These are phyloP conservation scores for Naegleria gruberi DNA, from an alignment of 208 protist genomes.

Conservation along the genomic window DNA sequence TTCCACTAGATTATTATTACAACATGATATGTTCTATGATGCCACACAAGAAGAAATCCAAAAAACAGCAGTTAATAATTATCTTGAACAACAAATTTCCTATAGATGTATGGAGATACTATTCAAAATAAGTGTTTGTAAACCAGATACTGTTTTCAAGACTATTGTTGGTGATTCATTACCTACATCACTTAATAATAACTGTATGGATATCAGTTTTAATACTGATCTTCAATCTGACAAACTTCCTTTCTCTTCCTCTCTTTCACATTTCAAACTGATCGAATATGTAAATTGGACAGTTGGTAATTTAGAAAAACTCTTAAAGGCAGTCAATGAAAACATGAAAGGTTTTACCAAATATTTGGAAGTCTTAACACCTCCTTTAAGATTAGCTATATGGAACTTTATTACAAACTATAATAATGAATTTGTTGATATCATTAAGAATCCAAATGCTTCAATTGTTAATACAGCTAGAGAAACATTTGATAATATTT, in stretches of 20 bases:
- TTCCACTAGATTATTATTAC: background rate
- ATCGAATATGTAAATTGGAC: background rate
- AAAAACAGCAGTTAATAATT: background rate
- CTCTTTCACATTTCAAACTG: background rate
- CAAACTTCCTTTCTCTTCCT: background rate
- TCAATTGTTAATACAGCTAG: background rate
- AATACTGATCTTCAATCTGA: background rate
- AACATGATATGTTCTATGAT: background rate
- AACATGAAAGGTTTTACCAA: background rate
- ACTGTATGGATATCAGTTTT: background rate
- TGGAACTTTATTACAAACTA: constrained; percentile 12
- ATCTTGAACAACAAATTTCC: background rate
- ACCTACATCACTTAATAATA: background rate
- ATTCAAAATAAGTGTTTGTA: background rate
- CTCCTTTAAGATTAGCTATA: background rate
- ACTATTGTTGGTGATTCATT: background rate
- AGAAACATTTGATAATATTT: background rate
- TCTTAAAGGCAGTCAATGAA: background rate
- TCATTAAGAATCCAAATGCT: background rate
- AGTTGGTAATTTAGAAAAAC: background rate
- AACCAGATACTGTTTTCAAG: background rate
- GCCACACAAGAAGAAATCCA: background rate
- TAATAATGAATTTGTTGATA: background rate
- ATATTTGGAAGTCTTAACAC: background rate
- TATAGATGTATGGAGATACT: background rate